These are phyloP conservation scores for Artemisia princeps DNA, from an alignment of 140 eudicot genomes.

Conservation along the genomic window DNA sequence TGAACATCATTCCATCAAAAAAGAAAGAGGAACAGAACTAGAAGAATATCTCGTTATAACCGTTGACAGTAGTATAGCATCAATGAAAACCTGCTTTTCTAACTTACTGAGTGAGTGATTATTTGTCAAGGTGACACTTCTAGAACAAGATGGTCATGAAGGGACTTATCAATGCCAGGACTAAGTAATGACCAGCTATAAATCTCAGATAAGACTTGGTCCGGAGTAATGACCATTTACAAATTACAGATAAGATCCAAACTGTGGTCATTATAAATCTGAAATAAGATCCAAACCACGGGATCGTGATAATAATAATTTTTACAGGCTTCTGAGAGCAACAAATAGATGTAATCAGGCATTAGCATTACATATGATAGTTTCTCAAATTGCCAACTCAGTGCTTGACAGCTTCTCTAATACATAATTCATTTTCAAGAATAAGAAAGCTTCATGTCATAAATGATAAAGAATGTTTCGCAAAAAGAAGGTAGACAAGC, in stretches of 20 bases:
- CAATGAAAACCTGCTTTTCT: no score
- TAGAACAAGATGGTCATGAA: conserved; percentile 12
- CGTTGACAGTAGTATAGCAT: no score
- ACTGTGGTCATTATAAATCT: not conserved
- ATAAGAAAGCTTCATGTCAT: not conserved
- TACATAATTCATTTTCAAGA: not conserved
- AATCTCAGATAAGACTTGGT: no score
- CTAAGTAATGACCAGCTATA: not conserved
- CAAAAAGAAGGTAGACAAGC: no score
- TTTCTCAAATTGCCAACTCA: conserved; percentile 15
- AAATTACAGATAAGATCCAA: conserved; percentile 9
- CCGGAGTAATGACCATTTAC: not conserved
- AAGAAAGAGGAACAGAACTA: not conserved
- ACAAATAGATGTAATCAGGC: conserved; percentile 4
- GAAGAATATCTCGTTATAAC: no score
- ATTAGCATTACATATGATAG: not conserved
- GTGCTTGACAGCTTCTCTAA: not conserved
- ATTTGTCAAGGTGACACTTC: not conserved
- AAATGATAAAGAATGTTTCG: no score
- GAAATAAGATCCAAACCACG: no score
- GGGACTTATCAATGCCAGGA: conserved; percentile 2
- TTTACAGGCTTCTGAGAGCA: not conserved
- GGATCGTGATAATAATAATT: no score
- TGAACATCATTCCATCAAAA: not conserved
- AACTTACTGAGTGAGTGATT: not conserved